Percentiles rank a stretch among this genome's conserved stretches.
These are phyloP conservation scores for Volvox reticuliferus DNA, from an alignment of 139 green algal genomes.

Conservation along the genomic window DNA sequence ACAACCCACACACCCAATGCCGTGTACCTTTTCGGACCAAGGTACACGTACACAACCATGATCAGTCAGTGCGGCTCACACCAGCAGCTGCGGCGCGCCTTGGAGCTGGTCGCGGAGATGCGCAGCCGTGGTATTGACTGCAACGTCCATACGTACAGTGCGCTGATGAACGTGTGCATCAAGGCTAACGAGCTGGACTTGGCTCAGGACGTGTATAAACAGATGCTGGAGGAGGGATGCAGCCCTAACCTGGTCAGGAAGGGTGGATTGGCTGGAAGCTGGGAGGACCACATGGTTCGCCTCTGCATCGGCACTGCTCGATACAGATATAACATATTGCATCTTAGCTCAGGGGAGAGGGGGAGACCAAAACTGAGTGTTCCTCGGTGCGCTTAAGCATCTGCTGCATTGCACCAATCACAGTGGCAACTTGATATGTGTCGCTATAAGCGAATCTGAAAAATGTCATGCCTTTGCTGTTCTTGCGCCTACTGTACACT, in stretches of 20 bases:
- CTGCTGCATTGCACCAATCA: too few relatives aligned
- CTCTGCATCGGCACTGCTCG: too few relatives aligned
- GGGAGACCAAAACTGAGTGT: too few relatives aligned
- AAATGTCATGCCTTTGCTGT: too few relatives aligned
- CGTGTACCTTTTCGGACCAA: neutral
- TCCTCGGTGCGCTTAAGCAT: too few relatives aligned
- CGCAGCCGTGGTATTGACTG: constrained; percentile 68
- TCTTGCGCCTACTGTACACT: too few relatives aligned
- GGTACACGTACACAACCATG: constrained; percentile 92
- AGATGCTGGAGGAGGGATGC: constrained; percentile 77
- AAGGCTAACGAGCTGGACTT: constrained; percentile 81
- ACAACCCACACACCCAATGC: neutral
- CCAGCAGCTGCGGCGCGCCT: constrained; percentile 77
- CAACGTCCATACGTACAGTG: constrained; percentile 75
- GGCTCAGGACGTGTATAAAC: constrained; percentile 77
- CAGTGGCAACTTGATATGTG: too few relatives aligned
- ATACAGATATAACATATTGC: too few relatives aligned
- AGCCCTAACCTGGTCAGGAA: constrained; percentile 67
- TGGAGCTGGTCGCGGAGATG: constrained; percentile 87
- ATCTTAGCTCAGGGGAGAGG: too few relatives aligned
- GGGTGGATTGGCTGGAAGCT: too few relatives aligned
- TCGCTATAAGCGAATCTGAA: too few relatives aligned
- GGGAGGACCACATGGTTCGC: too few relatives aligned
- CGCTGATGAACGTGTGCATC: constrained; percentile 88
- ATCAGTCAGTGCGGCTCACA: constrained; percentile 78